Evolutionary conservation across 176 grass and related monocot species (phyloP).

Genomic region (Ampelocalamus luodianensis): DNA sequence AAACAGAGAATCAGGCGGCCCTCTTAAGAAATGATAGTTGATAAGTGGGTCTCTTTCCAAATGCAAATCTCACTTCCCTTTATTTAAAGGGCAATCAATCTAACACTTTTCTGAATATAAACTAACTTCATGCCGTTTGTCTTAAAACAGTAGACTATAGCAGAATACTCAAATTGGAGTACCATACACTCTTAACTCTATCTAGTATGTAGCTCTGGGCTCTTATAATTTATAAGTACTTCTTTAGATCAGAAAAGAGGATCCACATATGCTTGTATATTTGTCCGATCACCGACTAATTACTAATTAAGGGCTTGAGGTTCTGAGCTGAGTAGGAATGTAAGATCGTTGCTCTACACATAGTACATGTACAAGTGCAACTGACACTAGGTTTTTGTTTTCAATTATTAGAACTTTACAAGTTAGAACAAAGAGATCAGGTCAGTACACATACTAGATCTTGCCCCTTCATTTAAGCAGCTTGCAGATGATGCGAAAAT

Average conservation of each 20-base stretch:
- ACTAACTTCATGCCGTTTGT: background rate
- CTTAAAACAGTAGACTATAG: background rate
- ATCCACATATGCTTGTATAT: background rate
- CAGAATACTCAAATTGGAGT: background rate
- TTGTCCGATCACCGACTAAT: background rate
- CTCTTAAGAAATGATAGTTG: slow-evolving; percentile 14
- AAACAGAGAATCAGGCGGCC: slow-evolving; percentile 22
- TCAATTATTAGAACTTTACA: background rate
- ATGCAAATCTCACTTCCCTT: slow-evolving; percentile 35
- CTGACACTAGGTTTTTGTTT: background rate
- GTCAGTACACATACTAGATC: background rate
- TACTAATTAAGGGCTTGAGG: background rate
- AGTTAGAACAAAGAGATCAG: background rate
- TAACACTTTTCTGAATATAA: background rate
- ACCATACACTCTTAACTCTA: background rate
- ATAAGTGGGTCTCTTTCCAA: slow-evolving; percentile 18
- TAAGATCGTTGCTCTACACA: background rate
- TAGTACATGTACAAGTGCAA: background rate
- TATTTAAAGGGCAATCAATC: background rate
- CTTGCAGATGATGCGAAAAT: background rate
- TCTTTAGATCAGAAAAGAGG: background rate
- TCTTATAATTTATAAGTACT: background rate
- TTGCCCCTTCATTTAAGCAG: background rate
- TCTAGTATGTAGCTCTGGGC: background rate
- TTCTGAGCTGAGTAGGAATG: background rate